phyloP scores from a whole-genome alignment of 805 yeast species.

The Wickerhamiella sergipiensis region DNA sequence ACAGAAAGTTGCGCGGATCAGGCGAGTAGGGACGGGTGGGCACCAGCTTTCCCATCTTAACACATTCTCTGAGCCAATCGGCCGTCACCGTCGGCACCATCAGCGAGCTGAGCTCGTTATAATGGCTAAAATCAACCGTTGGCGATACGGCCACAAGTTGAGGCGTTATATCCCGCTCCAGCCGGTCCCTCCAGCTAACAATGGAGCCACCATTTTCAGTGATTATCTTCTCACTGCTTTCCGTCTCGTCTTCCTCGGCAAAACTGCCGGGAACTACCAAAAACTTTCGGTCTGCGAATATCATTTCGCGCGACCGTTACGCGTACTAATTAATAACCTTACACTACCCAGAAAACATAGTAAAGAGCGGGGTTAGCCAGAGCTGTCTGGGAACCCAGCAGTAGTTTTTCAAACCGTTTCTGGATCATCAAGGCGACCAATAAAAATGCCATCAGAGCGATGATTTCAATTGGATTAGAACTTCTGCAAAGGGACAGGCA shows the following conservation, averaged over 20 bases:
- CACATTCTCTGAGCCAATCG: conserved; percentile 44
- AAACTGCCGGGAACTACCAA: conserved; percentile 9
- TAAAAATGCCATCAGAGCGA: too few relatives aligned
- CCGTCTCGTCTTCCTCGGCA: conserved; percentile 4
- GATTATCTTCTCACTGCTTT: conserved; percentile 9
- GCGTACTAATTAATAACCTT: background rate
- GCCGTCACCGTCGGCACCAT: conserved; percentile 56
- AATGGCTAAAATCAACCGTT: conserved; percentile 40
- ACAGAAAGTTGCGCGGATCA: conserved; percentile 51
- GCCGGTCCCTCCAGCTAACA: conserved; percentile 17
- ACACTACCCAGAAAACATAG: background rate
- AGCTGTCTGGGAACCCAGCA: background rate
- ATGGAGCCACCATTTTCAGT: conserved; percentile 14
- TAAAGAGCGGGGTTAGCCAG: background rate
- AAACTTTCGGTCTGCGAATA: conserved; percentile 12
- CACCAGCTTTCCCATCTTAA: conserved; percentile 28
- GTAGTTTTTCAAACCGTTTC: too few relatives aligned
- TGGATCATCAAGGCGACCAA: too few relatives aligned
- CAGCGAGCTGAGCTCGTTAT: conserved; percentile 31
- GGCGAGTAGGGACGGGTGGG: conserved; percentile 57
- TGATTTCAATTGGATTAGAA: too few relatives aligned
- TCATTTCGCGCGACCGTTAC: background rate
- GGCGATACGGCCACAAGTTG: conserved; percentile 34
- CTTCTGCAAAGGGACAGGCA: too few relatives aligned
- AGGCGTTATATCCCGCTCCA: conserved; percentile 22